Conservation (phyloP, 331 rosid species). For the Pyrus hybrid region DNA sequence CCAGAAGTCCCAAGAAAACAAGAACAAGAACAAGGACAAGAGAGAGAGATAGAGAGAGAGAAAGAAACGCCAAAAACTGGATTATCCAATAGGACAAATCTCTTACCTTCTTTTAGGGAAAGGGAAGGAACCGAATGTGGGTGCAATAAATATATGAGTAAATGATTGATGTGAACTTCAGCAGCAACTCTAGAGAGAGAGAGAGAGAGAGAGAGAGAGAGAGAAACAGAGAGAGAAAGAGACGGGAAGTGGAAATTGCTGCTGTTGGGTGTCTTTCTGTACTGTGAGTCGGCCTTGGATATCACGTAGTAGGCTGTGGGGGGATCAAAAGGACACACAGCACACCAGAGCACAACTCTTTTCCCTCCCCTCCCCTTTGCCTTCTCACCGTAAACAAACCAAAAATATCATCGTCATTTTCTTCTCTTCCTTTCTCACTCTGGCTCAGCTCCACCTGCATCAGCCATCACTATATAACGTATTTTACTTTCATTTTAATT, state of each 20-base stretch:
- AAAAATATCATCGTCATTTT: neutral
- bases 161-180: neutral
- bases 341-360: no score
- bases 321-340: slow-evolving; percentile 36
- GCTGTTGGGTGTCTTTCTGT: neutral
- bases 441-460: neutral
- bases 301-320: slow-evolving; percentile 21
- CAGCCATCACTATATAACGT: neutral
- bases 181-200: neutral
- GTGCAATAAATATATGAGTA: neutral
- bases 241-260: slow-evolving; percentile 1
- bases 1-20: neutral
- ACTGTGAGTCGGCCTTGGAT: neutral
- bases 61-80: neutral
- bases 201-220: neutral
- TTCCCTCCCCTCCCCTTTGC: neutral
- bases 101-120: neutral
- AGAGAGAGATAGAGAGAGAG: neutral
- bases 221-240: neutral
- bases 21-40: neutral
- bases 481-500: neutral
- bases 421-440: neutral
- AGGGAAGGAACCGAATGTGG: neutral
- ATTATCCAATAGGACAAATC: neutral
- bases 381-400: slow-evolving; percentile 2